Base-by-base conservation (phyloP, 805 yeast species). In the Monosporozyma servazzii region DNA sequence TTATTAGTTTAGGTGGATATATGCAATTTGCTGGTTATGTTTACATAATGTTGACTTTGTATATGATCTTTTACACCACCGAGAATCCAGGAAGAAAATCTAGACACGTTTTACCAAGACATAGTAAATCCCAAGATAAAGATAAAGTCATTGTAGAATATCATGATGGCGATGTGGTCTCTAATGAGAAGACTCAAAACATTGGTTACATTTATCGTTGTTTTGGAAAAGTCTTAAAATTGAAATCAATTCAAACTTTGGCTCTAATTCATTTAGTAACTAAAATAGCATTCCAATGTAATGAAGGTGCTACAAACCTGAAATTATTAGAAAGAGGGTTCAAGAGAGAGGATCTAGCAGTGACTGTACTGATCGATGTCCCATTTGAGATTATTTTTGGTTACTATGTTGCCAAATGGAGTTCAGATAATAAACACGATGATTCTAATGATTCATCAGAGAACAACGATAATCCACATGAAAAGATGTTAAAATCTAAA, bases 321-420 rank as follows among this genome's bases (percentile, higher is more conserved):
- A 93, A 91, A 65, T 73, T 93, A 21, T 71, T 93, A 5, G 99
- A 93, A 64, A 84, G 84, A 61, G 99, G 99, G 0, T 80, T 93
- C 45, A 81, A 93, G 40, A 87, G 90, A 64, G 99, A 93, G 66
- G 98, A 93, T 64, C 71, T 93, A 40, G 95, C 98, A 1, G 79
- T 93, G 20, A 87, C 96, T 0, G 98, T 91, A 0, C 70, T 93
- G 45, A 87, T 93, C 47, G 96, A 93, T 66, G 93, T 93, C 68
- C 99, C 99, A 10, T 89, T 93, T 66, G 98, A 93, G 65, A 85
- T 93, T 65, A 70, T 91, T 3, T 91, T 93, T 69, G 98, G 99
- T 1, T 93, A 89, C 66, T 90, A 89, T 60, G 95, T 95, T 1
- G 99, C 96, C 5, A 80, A 88, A 60, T 88, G 97, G 96, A 86